Evolutionary conservation across 257 asterid species (phyloP), one percentile per base, ranked within the genome.

Genomic region (Fraxinus americana): DNA sequence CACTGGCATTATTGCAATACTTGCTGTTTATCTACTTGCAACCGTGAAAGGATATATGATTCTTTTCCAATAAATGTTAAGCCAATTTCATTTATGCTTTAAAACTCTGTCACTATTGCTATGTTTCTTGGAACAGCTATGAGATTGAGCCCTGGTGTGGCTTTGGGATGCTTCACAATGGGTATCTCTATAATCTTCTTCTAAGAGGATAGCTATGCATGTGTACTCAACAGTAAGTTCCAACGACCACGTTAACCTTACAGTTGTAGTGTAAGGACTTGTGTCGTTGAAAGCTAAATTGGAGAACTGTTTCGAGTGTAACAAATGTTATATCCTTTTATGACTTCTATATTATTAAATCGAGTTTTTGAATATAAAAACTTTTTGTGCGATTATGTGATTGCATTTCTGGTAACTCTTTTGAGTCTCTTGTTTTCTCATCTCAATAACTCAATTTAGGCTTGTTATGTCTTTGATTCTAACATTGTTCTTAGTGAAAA

Each of bases 101-200:
- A 63, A 73, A 72, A 77, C 71, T 36, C 74, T 76, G 69, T 77
- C 54, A 59, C 21, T 34, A 27, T 63, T 69, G 45, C 35, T 63
- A 52, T 75, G 69, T 50, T 76, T 39, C 48, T 21, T 69, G 69
- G 29, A 79, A 86, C 92, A 94, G 95, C 97, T 74, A 97, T 92
- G 82, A 88, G 97, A 52, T 87, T 94, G 88, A 90, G 98, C 89
- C 98, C 98, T 78, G 92, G 97, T 94, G 93, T 92, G 48, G 48
- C 48, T 41, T 38, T 7, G 43, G 43, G 43, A 7, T 38, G 11
- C 43, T 7, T 38, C 1, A 7, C 43, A 38, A 38, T 38, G 43
- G 1, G 11, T 38, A 7, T 38, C 2, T 38, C 11, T 38, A 7
- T 38, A 7, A 38, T 38, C 43, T 38, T 7, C 43, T 38, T 38